These are phyloP conservation scores for Acacia confusa DNA, from an alignment of 306 rosid species.

Conservation along the genomic window DNA sequence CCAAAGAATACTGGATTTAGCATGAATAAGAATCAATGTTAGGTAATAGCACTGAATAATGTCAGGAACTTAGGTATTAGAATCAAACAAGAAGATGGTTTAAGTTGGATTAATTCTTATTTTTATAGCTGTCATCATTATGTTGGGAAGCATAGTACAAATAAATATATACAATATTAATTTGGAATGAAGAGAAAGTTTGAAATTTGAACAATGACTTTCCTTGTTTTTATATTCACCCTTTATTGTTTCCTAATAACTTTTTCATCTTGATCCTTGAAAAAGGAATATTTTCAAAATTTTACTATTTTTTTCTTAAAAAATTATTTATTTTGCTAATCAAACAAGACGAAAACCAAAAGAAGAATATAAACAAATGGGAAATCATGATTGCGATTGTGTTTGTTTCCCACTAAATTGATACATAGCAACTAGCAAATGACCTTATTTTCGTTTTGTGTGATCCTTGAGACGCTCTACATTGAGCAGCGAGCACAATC, in stretches of 20 bases:
- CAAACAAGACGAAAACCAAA: neutral
- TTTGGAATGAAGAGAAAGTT: neutral
- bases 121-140: neutral
- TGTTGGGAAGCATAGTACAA: neutral
- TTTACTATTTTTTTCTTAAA: neutral
- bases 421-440: neutral
- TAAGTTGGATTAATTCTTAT: neutral
- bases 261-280: neutral
- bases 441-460: neutral
- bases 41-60: neutral
- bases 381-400: neutral
- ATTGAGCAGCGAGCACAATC: neutral
- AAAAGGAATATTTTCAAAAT: neutral
- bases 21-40: too few species aligned
- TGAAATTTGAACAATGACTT: neutral
- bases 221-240: neutral
- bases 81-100: neutral
- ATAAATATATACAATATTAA: neutral
- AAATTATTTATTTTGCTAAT: neutral
- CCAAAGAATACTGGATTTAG: too few species aligned
- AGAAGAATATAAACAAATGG: neutral
- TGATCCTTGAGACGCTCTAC: conserved; percentile 8
- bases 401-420: neutral
- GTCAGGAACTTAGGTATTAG: neutral
- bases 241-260: neutral